These are phyloP conservation scores for Lophium mytilinum DNA, from an alignment of 495 filamentous ascomycete genomes.

Conservation along the genomic window DNA sequence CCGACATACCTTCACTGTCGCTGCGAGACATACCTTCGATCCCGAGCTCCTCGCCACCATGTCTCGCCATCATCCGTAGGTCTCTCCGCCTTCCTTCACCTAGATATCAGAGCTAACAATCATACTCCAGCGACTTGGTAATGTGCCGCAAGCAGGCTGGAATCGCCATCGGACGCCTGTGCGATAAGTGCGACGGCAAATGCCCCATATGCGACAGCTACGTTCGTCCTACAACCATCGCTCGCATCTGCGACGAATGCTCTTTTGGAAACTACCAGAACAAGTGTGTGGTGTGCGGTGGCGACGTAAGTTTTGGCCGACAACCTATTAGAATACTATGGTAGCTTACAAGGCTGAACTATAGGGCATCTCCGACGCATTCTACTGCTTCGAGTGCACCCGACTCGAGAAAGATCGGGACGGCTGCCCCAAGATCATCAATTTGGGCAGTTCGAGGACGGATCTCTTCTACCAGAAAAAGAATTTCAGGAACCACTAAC, in stretches of 20 bases:
- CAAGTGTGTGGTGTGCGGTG: slow-evolving; percentile 97
- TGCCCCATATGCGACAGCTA: slow-evolving; percentile 98
- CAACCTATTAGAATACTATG: slow-evolving; percentile 1
- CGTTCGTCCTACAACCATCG: slow-evolving; percentile 93
- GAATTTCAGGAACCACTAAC: slow-evolving; percentile 62
- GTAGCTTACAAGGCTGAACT: background rate
- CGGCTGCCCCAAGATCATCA: slow-evolving; percentile 99
- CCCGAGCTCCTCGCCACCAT: slow-evolving; percentile 33
- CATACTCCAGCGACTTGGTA: slow-evolving; percentile 72
- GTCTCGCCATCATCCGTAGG: slow-evolving; percentile 76
- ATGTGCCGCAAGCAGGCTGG: slow-evolving; percentile 99
- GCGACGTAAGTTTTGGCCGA: slow-evolving; percentile 43
- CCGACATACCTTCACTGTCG: background rate
- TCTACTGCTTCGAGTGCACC: slow-evolving; percentile 99
- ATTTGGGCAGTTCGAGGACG: slow-evolving; percentile 87
- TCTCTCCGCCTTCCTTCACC: slow-evolving; percentile 13
- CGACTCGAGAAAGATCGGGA: slow-evolving; percentile 95
- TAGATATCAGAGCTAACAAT: slow-evolving; percentile 25
- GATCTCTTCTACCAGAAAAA: slow-evolving; percentile 87
- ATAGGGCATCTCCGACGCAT: slow-evolving; percentile 90
- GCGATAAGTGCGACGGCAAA: slow-evolving; percentile 99
- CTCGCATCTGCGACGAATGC: slow-evolving; percentile 98
- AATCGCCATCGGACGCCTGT: slow-evolving; percentile 96
- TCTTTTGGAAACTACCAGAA: slow-evolving; percentile 99
- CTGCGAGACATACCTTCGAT: background rate